Evolutionary conservation across 495 filamentous ascomycete genomes (phyloP).

Genomic region (Aspergillus bertholletiae): DNA sequence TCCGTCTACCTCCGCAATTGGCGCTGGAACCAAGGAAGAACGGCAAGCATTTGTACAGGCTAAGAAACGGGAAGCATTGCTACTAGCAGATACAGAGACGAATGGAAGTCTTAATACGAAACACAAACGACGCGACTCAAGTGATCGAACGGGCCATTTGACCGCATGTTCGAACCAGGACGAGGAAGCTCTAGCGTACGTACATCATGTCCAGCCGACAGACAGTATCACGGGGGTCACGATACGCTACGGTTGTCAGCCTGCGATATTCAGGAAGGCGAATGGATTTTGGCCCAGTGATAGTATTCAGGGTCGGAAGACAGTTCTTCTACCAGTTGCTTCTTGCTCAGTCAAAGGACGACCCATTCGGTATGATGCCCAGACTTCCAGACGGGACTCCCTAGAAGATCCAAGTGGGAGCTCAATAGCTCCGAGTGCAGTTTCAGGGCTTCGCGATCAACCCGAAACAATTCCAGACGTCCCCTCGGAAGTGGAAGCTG

Average conservation of each 20-base stretch:
- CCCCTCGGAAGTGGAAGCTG: slow-evolving; percentile 36
- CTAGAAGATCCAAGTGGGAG: slow-evolving; percentile 37
- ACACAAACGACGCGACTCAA: slow-evolving; percentile 59
- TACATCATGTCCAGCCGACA: slow-evolving; percentile 76
- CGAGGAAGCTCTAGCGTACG: slow-evolving; percentile 74
- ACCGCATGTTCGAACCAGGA: slow-evolving; percentile 52
- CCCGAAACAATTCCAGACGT: slow-evolving; percentile 9
- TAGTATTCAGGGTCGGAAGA: slow-evolving; percentile 76
- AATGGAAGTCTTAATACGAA: slow-evolving; percentile 40
- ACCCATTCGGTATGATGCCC: slow-evolving; percentile 24
- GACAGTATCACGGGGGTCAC: slow-evolving; percentile 90
- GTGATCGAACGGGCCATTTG: slow-evolving; percentile 40
- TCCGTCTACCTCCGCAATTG: slow-evolving; percentile 40
- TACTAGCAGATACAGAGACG: slow-evolving; percentile 50
- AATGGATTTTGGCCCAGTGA: slow-evolving; percentile 95
- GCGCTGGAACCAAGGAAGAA: slow-evolving; percentile 53
- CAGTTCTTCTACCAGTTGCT: slow-evolving; percentile 82
- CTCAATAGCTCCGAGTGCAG: slow-evolving; percentile 36
- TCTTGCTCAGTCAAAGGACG: slow-evolving; percentile 82
- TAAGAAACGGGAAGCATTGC: slow-evolving; percentile 58
- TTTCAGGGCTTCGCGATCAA: slow-evolving; percentile 15
- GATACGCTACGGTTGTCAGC: slow-evolving; percentile 81
- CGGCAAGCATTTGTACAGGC: slow-evolving; percentile 55
- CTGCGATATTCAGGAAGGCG: slow-evolving; percentile 74
- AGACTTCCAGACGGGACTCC: slow-evolving; percentile 17